A percentile compares a stretch with the other conserved stretches of the same genome.
Evolutionary conservation across 2,329 filamentous ascomycete species (phyloP).

Genomic region (Arthroderma sp.): DNA sequence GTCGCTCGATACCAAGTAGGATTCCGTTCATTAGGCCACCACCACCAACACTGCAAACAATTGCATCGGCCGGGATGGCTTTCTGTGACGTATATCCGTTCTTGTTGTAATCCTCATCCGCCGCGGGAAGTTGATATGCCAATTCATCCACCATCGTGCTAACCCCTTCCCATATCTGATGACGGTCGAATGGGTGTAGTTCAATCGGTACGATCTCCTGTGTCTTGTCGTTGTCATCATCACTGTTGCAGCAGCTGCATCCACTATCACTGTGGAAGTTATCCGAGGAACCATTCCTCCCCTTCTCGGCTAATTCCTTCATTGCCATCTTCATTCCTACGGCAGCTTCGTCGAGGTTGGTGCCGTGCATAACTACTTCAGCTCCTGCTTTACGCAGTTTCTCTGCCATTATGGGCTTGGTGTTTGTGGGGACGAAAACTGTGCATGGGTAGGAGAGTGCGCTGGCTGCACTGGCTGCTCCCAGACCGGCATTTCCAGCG

Average conservation of each 20-base stretch:
- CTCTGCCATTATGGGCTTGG: slow-evolving; percentile 54
- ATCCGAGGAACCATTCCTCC: background rate
- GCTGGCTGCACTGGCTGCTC: slow-evolving; percentile 59
- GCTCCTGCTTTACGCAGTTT: slow-evolving; percentile 58
- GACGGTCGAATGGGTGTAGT: slow-evolving; percentile 33
- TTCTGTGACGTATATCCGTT: slow-evolving; percentile 16
- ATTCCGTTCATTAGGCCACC: slow-evolving; percentile 69
- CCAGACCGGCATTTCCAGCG: slow-evolving; percentile 75
- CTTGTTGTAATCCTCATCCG: slow-evolving; percentile 20
- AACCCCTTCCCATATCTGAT: slow-evolving; percentile 34
- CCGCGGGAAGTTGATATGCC: slow-evolving; percentile 26
- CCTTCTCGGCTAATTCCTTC: slow-evolving; percentile 18
- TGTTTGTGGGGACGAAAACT: slow-evolving; percentile 57
- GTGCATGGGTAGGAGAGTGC: slow-evolving; percentile 54
- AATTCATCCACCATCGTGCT: slow-evolving; percentile 33
- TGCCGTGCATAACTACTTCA: slow-evolving; percentile 55
- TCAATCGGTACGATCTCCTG: slow-evolving; percentile 27
- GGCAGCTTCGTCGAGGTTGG: slow-evolving; percentile 58
- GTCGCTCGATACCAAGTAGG: slow-evolving; percentile 51
- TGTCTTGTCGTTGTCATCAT: slow-evolving; percentile 9
- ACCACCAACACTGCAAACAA: slow-evolving; percentile 69
- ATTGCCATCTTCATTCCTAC: slow-evolving; percentile 32
- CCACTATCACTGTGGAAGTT: background rate
- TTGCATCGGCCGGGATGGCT: slow-evolving; percentile 44
- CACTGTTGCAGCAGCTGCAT: background rate